Evolutionary conservation across 768 basidiomycete species (phyloP).

Genomic region (Russula ochroleuca): DNA sequence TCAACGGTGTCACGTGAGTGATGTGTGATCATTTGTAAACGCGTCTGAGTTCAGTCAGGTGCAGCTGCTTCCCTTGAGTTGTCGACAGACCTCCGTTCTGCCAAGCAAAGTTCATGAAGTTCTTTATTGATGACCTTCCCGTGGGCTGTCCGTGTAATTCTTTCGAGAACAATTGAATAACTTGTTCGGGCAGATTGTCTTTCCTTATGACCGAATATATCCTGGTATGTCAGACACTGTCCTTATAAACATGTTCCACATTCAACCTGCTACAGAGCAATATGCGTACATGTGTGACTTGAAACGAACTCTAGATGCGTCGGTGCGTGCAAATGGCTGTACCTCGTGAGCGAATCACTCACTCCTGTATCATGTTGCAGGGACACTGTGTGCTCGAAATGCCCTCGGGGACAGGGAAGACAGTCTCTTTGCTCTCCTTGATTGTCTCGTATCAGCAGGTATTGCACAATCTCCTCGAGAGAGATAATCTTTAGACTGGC

Average conservation of each 20-base stretch:
- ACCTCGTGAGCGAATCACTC: slow-evolving; percentile 4
- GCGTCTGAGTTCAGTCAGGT: not conserved
- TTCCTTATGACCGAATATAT: slow-evolving; percentile 94
- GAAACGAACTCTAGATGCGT: slow-evolving; percentile 92
- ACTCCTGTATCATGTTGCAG: slow-evolving; percentile 40
- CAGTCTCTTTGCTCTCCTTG: slow-evolving; percentile 88
- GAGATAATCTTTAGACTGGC: not conserved
- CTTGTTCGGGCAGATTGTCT: slow-evolving; percentile 58
- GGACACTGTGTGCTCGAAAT: slow-evolving; percentile 99
- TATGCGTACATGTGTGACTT: slow-evolving; percentile 99
- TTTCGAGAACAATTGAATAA: slow-evolving; percentile 14
- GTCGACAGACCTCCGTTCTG: not conserved
- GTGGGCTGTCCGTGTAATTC: slow-evolving; percentile 38
- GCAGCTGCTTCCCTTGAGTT: not conserved
- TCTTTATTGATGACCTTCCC: slow-evolving; percentile 38
- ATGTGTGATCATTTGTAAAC: slow-evolving; percentile 6
- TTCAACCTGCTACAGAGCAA: slow-evolving; percentile 60
- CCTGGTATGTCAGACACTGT: slow-evolving; percentile 57
- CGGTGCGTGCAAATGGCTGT: slow-evolving; percentile 45
- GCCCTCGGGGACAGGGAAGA: slow-evolving; percentile 99
- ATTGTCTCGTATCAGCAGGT: slow-evolving; percentile 99
- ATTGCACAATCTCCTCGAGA: not conserved
- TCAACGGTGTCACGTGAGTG: slow-evolving; percentile 8
- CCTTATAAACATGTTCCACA: slow-evolving; percentile 14
- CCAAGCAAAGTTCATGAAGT: slow-evolving; percentile 33